Base-by-base conservation (phyloP, 805 yeast genomes). In the Isabelozyma rhagii region DNA sequence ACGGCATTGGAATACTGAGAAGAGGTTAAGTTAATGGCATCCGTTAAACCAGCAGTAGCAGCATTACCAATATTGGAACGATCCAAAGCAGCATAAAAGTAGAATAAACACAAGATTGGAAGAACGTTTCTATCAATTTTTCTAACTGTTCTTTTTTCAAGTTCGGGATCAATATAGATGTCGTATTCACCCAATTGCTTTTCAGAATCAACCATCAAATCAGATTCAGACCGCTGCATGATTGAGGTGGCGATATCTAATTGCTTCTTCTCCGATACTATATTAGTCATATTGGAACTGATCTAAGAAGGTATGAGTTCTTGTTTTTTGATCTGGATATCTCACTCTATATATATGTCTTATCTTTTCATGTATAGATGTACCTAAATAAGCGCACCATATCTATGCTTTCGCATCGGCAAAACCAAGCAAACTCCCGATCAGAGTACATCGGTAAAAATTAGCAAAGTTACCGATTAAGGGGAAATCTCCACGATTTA, bases 61-160 rank as follows among this genome's bases (percentile, higher is more conserved):
- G 85, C 85, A 57, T 82, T 82, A 55, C 85, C 85, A 47, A 82
- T 79, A 57, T 81, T 81, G 11, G 83, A 77, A 51, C 80, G 72
- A 61, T 82, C 86, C 49, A 82, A 63, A 44, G 72, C 70, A 3
- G 82, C 74, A 43, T 76, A 64, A 49, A 79, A 71, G 57, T 78
- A 79, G 41, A 75, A 61, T 17, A 71, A 50, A 8, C 74, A 62
- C 49, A 78, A 61, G 48, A 78, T 59, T 1, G 82, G 81, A 44
- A 78, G 62, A 11, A 78, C 56, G 44, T 66, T 67, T 44, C 60
- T 55, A 55, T 79, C 83, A 60, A 78, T 65, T 55, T 76, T 77
- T 40, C 58, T 61, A 10, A 74, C 51, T n/a, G 77, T 62, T 53
- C 65, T 59, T 1, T 64, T 55, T 43, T 64, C 68, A 9, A 50